A percentile compares a stretch with the other conserved stretches of the same genome.
phyloP scores from a whole-genome alignment of 192 early-diverging fungal species.

The Coemansia sp. region DNA sequence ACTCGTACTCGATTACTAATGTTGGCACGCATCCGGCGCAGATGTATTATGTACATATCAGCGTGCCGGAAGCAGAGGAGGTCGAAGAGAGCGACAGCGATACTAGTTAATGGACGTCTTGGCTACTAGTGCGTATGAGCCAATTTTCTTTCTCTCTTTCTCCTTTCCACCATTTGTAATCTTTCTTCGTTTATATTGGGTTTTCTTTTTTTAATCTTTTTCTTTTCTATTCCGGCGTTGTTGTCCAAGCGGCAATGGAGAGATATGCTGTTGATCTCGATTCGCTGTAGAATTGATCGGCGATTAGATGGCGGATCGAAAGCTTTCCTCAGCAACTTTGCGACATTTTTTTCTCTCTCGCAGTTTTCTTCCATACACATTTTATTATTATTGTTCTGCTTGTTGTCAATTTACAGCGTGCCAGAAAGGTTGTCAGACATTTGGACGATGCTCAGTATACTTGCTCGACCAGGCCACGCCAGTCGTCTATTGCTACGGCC shows the following conservation, averaged over 20 bases:
- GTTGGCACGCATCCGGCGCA: conserved; percentile 51
- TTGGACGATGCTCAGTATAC: neutral
- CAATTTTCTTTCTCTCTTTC: neutral
- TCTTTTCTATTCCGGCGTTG: neutral
- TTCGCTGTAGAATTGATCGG: too few species aligned
- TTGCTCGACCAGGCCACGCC: neutral
- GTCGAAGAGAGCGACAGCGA: conserved; percentile 14
- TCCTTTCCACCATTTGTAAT: neutral
- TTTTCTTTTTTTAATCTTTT: neutral
- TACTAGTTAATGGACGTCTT: neutral
- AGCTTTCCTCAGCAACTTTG: too few species aligned
- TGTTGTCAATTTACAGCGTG: neutral
- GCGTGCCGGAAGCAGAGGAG: neutral
- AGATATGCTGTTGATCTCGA: too few species aligned
- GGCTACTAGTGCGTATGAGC: neutral
- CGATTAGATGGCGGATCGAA: too few species aligned
- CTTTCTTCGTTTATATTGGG: conserved; percentile 11
- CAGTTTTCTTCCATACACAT: too few species aligned
- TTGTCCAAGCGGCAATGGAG: too few species aligned
- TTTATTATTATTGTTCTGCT: neutral
- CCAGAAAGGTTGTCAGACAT: neutral
- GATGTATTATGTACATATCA: conserved; percentile 39
- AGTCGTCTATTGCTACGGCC: neutral
- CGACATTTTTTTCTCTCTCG: too few species aligned
- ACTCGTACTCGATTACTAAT: conserved; percentile 42